Evolutionary conservation across 73 alveolate species (phyloP).

Genomic region (Tetrahymena malaccensis): DNA sequence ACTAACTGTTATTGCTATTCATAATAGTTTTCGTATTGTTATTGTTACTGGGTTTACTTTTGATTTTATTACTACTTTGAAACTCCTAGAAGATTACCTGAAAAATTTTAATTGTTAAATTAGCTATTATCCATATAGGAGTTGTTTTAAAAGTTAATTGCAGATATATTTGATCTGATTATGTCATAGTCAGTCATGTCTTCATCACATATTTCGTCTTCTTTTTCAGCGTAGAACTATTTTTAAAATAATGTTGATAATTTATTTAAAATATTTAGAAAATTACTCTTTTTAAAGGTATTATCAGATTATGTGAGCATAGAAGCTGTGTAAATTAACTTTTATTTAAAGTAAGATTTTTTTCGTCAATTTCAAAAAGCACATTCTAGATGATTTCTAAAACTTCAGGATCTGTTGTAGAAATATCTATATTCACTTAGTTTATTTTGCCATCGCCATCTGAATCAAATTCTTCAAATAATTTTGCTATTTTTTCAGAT

Average conservation of each 20-base stretch:
- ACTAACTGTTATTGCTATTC: neutral
- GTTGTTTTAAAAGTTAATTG: neutral
- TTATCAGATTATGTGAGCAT: neutral
- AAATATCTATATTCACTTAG: neutral
- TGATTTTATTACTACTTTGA: neutral
- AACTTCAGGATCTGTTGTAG: neutral
- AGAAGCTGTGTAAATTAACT: neutral
- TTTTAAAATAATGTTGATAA: neutral
- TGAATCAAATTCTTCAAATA: neutral
- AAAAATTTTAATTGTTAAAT: neutral
- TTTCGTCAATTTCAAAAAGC: neutral
- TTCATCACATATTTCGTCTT: neutral
- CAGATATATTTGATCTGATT: neutral
- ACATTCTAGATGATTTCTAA: neutral
- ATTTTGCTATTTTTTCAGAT: neutral
- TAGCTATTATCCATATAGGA: neutral
- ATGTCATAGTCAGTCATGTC: neutral
- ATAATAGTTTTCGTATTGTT: neutral
- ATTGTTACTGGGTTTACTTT: neutral
- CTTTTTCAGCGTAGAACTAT: neutral
- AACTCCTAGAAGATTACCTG: neutral
- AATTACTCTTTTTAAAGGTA: neutral
- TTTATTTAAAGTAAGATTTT: neutral
- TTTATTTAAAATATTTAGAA: neutral
- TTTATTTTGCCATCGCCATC: neutral